Percentiles rank a stretch among this genome's conserved stretches.
Evolutionary conservation across 2,329 filamentous ascomycete genomes (phyloP).

Genomic region (Aspergillus terreus): DNA sequence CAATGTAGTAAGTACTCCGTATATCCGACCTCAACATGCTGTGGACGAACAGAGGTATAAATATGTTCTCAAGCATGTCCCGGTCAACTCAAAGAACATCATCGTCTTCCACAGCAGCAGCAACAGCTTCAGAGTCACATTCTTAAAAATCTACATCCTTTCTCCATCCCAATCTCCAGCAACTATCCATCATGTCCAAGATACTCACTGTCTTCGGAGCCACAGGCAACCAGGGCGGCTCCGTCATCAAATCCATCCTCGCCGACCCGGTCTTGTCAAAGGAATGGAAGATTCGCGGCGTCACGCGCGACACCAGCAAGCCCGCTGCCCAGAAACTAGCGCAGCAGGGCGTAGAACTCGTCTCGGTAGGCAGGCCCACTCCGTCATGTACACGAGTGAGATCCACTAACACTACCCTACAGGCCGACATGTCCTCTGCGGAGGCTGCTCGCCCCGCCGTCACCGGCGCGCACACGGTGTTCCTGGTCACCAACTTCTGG

Average conservation of each 20-base stretch:
- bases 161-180: no score
- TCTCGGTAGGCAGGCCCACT: constrained; percentile 22
- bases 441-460: constrained; percentile 41
- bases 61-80: no score
- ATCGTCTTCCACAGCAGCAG: no score
- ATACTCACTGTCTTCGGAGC: constrained; percentile 48
- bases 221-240: constrained; percentile 52
- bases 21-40: no score
- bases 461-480: constrained; percentile 46
- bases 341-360: constrained; percentile 30
- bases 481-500: constrained; percentile 48
- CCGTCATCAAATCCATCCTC: constrained; percentile 46
- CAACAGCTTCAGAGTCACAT: no score
- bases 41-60: no score
- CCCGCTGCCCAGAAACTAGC: constrained; percentile 25
- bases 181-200: constrained; percentile 7
- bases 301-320: constrained; percentile 46
- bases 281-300: constrained; percentile 48
- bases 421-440: constrained; percentile 41
- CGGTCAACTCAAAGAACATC: no score
- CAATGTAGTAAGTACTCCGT: no score
- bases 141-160: no score
- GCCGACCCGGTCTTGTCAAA: constrained; percentile 43
- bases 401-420: not conserved
- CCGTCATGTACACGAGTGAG: not conserved